phyloP scores from a whole-genome alignment of 2,329 filamentous ascomycete genomes.

The Neoarthrinium moseri region DNA sequence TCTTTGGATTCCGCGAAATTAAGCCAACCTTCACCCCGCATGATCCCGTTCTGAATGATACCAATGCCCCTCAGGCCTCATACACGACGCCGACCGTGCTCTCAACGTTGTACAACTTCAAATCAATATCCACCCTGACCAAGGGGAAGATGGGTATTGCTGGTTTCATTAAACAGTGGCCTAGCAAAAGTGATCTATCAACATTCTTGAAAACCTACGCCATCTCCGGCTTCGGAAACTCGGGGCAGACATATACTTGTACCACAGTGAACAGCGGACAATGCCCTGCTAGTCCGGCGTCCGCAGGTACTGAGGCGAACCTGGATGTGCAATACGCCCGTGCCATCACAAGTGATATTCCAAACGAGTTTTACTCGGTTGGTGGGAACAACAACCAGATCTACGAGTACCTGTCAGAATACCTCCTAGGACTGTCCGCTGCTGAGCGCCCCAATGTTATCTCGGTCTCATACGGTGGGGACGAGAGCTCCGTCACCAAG shows the following conservation, averaged over 20 bases:
- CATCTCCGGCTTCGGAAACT: slow-evolving; percentile 3
- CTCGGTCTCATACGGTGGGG: slow-evolving; percentile 65
- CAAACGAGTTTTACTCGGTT: slow-evolving; percentile 45
- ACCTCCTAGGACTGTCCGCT: slow-evolving; percentile 27
- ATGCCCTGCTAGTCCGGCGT: slow-evolving; percentile 2
- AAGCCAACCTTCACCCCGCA: neutral
- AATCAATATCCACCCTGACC: neutral
- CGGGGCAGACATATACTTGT: slow-evolving; percentile 4
- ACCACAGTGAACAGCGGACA: slow-evolving; percentile 7
- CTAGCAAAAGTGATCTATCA: slow-evolving; percentile 1
- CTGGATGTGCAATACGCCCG: slow-evolving; percentile 58
- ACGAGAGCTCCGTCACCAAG: slow-evolving; percentile 62
- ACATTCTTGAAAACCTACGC: slow-evolving; percentile 5
- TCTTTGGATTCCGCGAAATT: slow-evolving; percentile 2
- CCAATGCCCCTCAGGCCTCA: neutral
- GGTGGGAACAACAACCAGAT: slow-evolving; percentile 40
- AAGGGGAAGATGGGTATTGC: slow-evolving; percentile 7
- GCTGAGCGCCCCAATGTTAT: slow-evolving; percentile 59
- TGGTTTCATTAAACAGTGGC: slow-evolving; percentile 5
- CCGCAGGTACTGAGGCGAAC: slow-evolving; percentile 48
- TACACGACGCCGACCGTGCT: slow-evolving; percentile 3
- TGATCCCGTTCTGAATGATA: neutral
- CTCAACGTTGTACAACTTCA: slow-evolving; percentile 6
- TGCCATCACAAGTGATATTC: slow-evolving; percentile 21
- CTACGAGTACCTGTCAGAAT: slow-evolving; percentile 26